phyloP scores from a whole-genome alignment of 192 early-diverging fungal genomes.

The Backusella tarrabulga region DNA sequence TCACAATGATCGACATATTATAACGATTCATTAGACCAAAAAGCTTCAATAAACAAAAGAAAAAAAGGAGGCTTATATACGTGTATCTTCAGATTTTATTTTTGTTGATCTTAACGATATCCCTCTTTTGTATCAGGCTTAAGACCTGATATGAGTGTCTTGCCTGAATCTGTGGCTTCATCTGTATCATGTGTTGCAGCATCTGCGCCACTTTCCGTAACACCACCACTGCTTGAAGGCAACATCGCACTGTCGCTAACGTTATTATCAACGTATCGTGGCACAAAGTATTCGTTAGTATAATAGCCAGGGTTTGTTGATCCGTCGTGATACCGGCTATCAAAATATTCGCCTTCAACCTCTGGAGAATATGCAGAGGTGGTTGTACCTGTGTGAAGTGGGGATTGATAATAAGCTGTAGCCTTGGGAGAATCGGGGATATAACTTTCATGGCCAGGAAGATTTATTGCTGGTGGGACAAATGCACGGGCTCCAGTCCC shows the following conservation, averaged over 20 bases:
- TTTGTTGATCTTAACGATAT: not conserved
- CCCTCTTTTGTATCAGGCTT: not conserved
- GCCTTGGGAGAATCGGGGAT: not conserved
- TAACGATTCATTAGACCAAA: not conserved
- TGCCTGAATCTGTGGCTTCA: not conserved
- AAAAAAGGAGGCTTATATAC: not conserved
- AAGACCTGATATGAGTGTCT: not conserved
- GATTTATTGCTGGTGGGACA: not conserved
- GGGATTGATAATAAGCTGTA: slow-evolving; percentile 1
- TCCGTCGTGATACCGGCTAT: not conserved
- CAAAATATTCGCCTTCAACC: not conserved
- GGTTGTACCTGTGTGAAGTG: not conserved
- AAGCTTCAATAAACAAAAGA: not conserved
- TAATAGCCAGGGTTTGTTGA: not conserved
- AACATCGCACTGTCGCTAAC: not conserved
- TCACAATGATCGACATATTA: not conserved
- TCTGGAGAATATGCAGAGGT: not conserved
- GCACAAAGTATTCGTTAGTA: not conserved
- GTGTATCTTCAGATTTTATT: not conserved
- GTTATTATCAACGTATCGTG: not conserved
- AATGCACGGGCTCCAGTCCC: not conserved
- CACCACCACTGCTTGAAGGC: not conserved
- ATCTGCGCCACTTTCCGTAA: not conserved
- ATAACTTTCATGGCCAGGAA: not conserved
- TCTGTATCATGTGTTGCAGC: not conserved